Evolutionary conservation across 345 rosid genomes (phyloP), one percentile per base, ranked within the genome.

Genomic region (Hypericum androsaemum): DNA sequence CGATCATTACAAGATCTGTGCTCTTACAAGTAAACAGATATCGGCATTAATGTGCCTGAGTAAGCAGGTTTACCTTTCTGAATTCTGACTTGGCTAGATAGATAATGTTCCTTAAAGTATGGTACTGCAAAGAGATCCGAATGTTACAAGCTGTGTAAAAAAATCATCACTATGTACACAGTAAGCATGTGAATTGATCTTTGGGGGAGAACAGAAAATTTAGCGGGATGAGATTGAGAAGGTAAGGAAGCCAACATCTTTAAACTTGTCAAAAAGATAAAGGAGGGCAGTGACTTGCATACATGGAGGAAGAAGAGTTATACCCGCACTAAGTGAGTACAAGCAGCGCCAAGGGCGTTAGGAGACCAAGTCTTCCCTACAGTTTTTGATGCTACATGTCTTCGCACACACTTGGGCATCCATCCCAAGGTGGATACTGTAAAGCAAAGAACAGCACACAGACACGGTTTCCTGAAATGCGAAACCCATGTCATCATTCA

Each of bases 31-130:
- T 22, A 22, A 22, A 22, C 32, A 22, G 32, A 1, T 22, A 22
- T 22, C 32, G 4, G 32, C 32, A 22, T 22, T 22, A 22, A 22
- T 4, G 4, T 22, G 32, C 32, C 32, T 1, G 32, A n/a, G 35
- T 12, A 11, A 38, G 52, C 38, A 52, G 56, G 17, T 63, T 46
- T 56, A 87, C 96, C 96, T 82, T 67, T 59, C 40, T 56, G 65
- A 86, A 90, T 75, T 86, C 94, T 7, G 80, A 73, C 87, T 53
- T 69, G 64, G 90, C 81, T 89, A 84, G 69, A 62, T 72, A 84
- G 71, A 86, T 79, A 57, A 84, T 68, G 61, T 86, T 82, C 58
- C 82, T 73, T 64, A 84, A 61, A 0, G 77, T 72, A 61, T 89
- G 96, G 63, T 84, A 86, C 95, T 86, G 85, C 59, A 17, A 2